Conservation (phyloP, 164 flowering plant species). For the Malania oleifera region DNA sequence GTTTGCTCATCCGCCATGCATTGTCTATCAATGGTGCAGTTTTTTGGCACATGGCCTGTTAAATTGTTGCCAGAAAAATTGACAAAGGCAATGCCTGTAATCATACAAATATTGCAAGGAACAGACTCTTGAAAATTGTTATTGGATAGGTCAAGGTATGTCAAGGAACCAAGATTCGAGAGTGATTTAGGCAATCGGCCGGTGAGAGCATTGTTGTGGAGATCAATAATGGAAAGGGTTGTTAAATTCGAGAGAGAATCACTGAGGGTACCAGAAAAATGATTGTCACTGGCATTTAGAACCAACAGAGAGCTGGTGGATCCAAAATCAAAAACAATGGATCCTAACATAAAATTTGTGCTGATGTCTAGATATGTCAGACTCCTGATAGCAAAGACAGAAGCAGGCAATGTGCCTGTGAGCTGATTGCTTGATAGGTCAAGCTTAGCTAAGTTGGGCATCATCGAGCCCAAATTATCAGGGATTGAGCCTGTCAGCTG, state of each 20-base stretch:
- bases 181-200: slow-evolving; percentile 44
- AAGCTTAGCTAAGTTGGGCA: slow-evolving; percentile 45
- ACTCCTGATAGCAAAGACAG: slow-evolving; percentile 35
- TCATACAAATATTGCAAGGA: slow-evolving; percentile 45
- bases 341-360: slow-evolving; percentile 43
- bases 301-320: slow-evolving; percentile 33
- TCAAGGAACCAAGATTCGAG: slow-evolving; percentile 34
- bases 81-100: slow-evolving; percentile 33
- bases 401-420: slow-evolving; percentile 36
- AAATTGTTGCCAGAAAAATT: slow-evolving; percentile 47
- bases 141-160: slow-evolving; percentile 52
- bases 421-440: slow-evolving; percentile 44
- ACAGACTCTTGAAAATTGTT: slow-evolving; percentile 36
- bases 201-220: slow-evolving; percentile 46
- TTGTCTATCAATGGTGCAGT: slow-evolving; percentile 22
- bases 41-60: slow-evolving; percentile 33
- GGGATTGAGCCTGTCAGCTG: slow-evolving; percentile 42
- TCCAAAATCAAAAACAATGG: slow-evolving; percentile 19
- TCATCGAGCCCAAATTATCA: slow-evolving; percentile 24
- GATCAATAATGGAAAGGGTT: slow-evolving; percentile 45
- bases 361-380: slow-evolving; percentile 46
- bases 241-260: slow-evolving; percentile 35
- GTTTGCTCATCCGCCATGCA: slow-evolving; percentile 16
- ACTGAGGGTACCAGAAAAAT: slow-evolving; percentile 33
- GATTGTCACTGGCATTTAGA: slow-evolving; percentile 54